These are phyloP conservation scores for Passalora sequoiae DNA, from an alignment of 2,329 filamentous ascomycete species.

Conservation along the genomic window DNA sequence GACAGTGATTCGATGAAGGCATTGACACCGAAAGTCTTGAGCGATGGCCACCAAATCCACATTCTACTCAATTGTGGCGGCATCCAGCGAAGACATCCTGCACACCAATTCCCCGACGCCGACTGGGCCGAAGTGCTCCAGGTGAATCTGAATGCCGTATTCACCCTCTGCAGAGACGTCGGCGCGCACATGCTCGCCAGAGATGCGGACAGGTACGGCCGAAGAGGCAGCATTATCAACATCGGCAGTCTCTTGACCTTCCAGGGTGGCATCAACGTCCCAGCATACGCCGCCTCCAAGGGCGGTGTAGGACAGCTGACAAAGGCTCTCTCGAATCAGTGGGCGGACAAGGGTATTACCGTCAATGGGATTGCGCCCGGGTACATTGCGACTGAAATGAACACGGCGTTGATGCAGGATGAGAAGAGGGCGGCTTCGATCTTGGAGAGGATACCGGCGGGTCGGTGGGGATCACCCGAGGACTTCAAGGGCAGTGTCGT, in stretches of 20 bases:
- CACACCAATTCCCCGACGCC: conserved; percentile 66
- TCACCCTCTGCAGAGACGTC: conserved; percentile 69
- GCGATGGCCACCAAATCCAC: conserved; percentile 59
- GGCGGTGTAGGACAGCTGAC: conserved; percentile 80
- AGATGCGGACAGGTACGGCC: conserved; percentile 44
- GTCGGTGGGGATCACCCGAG: conserved; percentile 74
- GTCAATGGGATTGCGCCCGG: conserved; percentile 88
- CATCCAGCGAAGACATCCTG: conserved; percentile 73
- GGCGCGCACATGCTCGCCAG: conserved; percentile 71
- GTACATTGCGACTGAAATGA: conserved; percentile 95
- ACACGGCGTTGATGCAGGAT: conserved; percentile 72
- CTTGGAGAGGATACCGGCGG: conserved; percentile 73
- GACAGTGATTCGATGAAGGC: conserved; percentile 55
- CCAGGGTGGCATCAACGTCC: conserved; percentile 82
- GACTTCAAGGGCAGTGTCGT: conserved; percentile 83
- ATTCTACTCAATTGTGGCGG: conserved; percentile 84
- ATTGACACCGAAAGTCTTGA: conserved; percentile 57
- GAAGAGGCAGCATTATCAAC: conserved; percentile 73
- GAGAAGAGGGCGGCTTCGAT: conserved; percentile 66
- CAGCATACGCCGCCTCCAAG: conserved; percentile 81
- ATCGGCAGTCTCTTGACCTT: conserved; percentile 75
- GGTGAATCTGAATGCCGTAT: conserved; percentile 79
- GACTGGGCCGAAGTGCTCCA: conserved; percentile 81
- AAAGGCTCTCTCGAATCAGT: conserved; percentile 81
- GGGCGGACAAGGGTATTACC: conserved; percentile 70